Conservation (phyloP, 257 asterid genomes). For the Solanum pennellii region DNA sequence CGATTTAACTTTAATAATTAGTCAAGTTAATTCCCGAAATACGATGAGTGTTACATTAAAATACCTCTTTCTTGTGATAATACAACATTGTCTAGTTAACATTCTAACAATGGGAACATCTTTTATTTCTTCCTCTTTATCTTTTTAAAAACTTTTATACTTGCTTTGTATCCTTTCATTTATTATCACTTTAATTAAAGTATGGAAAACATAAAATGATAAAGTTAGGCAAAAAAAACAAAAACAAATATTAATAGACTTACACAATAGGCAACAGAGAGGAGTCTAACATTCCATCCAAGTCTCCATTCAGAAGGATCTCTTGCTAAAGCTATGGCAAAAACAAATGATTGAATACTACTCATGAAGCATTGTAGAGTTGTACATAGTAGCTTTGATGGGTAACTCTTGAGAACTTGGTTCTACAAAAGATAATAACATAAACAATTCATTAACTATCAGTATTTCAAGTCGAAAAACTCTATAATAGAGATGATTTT, state of each 20-base stretch:
- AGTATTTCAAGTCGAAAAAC: too few relatives aligned
- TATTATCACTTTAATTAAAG: background rate
- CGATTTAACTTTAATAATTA: background rate
- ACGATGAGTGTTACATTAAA: too few relatives aligned
- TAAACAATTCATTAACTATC: too few relatives aligned
- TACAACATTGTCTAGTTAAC: background rate
- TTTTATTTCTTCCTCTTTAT: too few relatives aligned
- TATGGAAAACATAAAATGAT: background rate
- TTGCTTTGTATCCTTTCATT: background rate
- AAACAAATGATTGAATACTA: slow-evolving; percentile 50
- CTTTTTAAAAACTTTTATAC: background rate
- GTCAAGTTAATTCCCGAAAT: background rate
- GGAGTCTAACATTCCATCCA: slow-evolving; percentile 50
- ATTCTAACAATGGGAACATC: background rate
- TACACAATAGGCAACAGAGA: slow-evolving; percentile 67
- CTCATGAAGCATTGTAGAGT: slow-evolving; percentile 61
- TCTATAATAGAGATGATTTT: too few relatives aligned
- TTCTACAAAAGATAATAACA: slow-evolving; percentile 19
- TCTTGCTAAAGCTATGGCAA: slow-evolving; percentile 50
- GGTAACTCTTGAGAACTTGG: slow-evolving; percentile 34
- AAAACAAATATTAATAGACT: background rate
- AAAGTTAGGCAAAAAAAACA: background rate
- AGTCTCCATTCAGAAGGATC: slow-evolving; percentile 59
- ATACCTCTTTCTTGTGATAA: background rate
- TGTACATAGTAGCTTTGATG: slow-evolving; percentile 68